phyloP scores from a whole-genome alignment of 371 early-diverging fungal genomes.

The Chytridiales sp. region DNA sequence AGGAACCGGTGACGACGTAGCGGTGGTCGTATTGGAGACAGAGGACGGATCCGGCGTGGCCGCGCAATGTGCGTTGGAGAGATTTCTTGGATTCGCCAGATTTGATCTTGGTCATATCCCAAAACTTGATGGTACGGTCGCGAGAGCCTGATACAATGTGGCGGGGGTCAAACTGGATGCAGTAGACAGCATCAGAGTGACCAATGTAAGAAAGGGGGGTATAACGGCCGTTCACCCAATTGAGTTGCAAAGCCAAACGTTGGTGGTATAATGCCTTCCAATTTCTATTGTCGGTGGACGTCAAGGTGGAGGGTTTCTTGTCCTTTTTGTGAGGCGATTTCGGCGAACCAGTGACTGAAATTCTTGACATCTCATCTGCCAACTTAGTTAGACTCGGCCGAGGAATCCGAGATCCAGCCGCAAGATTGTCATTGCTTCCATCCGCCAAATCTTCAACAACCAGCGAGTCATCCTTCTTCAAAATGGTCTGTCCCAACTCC shows the following conservation, averaged over 20 bases:
- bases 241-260: slow-evolving; percentile 52
- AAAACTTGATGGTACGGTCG: slow-evolving; percentile 84
- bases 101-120: slow-evolving; percentile 61
- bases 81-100: no score
- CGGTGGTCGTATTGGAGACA: slow-evolving; percentile 81
- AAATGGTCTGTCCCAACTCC: no score
- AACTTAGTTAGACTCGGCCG: no score
- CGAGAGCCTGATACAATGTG: slow-evolving; percentile 89
- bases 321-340: no score
- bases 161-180: slow-evolving; percentile 82
- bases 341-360: no score
- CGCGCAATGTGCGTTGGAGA: slow-evolving; percentile 68
- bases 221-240: slow-evolving; percentile 65
- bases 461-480: no score
- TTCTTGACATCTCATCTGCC: no score
- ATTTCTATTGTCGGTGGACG: no score
- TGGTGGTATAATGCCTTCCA: slow-evolving; percentile 66
- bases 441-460: no score
- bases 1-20: slow-evolving; percentile 86
- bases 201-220: slow-evolving; percentile 60
- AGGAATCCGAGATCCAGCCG: no score
- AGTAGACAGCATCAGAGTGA: slow-evolving; percentile 91
- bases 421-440: no score
- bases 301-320: no score
- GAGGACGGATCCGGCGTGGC: slow-evolving; percentile 88